Conservation (phyloP, 306 rosid genomes). For the Lathyrus oleraceus region DNA sequence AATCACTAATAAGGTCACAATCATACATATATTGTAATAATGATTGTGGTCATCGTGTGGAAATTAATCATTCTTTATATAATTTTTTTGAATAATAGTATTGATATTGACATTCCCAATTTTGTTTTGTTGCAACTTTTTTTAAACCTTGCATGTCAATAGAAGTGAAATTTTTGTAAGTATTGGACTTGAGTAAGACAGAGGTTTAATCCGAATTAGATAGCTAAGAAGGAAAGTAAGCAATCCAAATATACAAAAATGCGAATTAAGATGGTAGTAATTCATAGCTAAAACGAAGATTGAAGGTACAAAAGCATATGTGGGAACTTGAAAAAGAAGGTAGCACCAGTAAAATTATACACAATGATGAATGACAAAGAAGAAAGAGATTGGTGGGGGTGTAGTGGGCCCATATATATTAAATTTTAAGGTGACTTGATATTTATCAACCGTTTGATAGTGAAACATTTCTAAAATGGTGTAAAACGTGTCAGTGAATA, state of each 20-base stretch:
- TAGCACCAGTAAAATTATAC: neutral
- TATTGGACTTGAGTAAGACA: no score
- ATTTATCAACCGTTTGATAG: conserved; percentile 28
- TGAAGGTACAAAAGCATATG: conserved; percentile 30
- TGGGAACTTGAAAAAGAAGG: conserved; percentile 22
- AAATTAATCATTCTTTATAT: no score
- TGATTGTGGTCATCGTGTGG: no score
- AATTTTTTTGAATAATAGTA: no score
- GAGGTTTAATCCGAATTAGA: neutral
- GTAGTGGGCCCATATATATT: neutral
- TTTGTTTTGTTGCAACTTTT: no score
- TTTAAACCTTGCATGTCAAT: no score
- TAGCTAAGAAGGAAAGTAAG: conserved; percentile 9
- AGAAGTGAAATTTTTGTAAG: no score
- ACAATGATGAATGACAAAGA: conserved; percentile 16
- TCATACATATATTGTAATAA: no score
- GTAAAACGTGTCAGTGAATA: conserved; percentile 35
- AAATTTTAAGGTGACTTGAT: conserved; percentile 28
- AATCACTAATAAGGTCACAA: no score
- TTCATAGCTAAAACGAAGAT: conserved; percentile 35
- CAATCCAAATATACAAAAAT: conserved; percentile 1
- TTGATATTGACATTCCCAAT: no score
- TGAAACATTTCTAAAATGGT: conserved; percentile 31
- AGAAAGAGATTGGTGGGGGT: conserved; percentile 26
- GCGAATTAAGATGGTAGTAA: conserved; percentile 40